Base-by-base conservation (phyloP, 495 filamentous ascomycete genomes). In the Penicillium dipodomyicola region DNA sequence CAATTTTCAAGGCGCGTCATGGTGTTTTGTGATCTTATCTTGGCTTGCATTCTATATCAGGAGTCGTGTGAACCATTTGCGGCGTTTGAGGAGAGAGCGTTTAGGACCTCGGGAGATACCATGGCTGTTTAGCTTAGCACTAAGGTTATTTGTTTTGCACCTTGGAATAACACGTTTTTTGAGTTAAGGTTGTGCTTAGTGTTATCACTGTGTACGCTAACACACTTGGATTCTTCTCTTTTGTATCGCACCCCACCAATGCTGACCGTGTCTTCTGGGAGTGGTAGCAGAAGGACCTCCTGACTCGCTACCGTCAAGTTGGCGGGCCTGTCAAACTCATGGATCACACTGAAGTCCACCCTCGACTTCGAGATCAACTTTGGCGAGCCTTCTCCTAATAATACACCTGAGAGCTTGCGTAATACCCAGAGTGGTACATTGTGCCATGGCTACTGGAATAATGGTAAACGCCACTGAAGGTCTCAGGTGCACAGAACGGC, bases 1-100 rank as follows among this genome's bases (percentile, higher is more conserved):
- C 86, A 5, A 86, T 96, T 58, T 93, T 94, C 73, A 88, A 84
- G 72, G 88, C 87, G 11, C 83, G 90, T 49, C 86, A 91, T 72
- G 88, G 85, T 55, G 79, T 80, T 67, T 72, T 93, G 56, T 92
- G 59, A 74, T 48, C 15, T 46, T 45, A n/a, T 29, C n/a, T 58
- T 52, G 48, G 49, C 35, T 41, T 54, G 42, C 43, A 54, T 47
- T 39, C 46, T 46, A 37, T 33, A 37, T 47, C 43, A 27, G 8
- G 35, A 19, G 22, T 40, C 14, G 22, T 47, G 4, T 17, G 52
- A 29, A 15, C 43, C 42, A 54, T 46, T 54, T 23, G 11, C 42
- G 42, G 52, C 52, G 43, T 54, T 54, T 19, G 7, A 9, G 32
- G 43, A 23, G 25, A 17, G 35, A 40, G n/a, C 15, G 19, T 49